Conservation (phyloP, 257 asterid species). For the Jacaranda mimosifolia region DNA sequence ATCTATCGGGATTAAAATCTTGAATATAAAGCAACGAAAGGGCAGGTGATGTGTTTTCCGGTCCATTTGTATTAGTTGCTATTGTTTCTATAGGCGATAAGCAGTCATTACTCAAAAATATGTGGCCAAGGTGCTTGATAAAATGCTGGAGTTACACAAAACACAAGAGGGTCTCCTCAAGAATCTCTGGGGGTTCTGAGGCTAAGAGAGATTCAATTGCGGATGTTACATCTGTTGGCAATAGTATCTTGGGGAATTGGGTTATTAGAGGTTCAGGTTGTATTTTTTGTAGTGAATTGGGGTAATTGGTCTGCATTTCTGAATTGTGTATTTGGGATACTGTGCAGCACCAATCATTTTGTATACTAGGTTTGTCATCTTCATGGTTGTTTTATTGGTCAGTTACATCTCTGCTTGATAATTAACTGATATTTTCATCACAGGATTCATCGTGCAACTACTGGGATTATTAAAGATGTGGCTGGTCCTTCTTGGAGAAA, state of each 20-base stretch:
- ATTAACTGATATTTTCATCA: neutral
- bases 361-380: too few relatives aligned
- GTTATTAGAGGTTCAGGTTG: neutral
- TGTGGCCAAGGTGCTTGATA: neutral
- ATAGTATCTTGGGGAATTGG: too few relatives aligned
- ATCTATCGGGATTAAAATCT: too few relatives aligned
- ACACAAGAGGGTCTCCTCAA: neutral
- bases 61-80: neutral
- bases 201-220: neutral
- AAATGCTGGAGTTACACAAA: neutral
- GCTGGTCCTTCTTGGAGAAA: neutral
- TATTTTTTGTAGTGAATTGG: neutral
- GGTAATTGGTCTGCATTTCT: neutral
- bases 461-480: neutral
- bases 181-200: neutral
- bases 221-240: too few relatives aligned
- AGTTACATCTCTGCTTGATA: neutral
- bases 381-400: neutral
- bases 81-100: neutral
- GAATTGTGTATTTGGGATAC: neutral
- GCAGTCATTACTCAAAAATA: neutral
- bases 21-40: too few relatives aligned
- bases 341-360: neutral
- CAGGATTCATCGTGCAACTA: neutral
- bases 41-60: too few relatives aligned